Percentiles rank a stretch among this genome's conserved stretches.
These are phyloP conservation scores for Citrus sinensis DNA, from an alignment of 345 rosid species.

Conservation along the genomic window DNA sequence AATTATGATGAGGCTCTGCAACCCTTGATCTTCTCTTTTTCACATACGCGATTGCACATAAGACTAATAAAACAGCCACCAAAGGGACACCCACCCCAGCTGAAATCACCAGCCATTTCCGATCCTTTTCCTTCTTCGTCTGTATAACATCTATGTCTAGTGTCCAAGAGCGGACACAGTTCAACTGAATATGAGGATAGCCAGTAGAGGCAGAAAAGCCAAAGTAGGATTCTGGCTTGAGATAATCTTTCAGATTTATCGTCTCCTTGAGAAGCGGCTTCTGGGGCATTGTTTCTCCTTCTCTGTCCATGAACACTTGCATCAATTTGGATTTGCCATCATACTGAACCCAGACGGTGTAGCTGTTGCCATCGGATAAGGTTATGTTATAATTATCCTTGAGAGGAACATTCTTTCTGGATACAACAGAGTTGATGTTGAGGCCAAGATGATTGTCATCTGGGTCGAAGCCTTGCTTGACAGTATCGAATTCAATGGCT, in stretches of 20 bases:
- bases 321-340: conserved; percentile 23
- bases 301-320: conserved; percentile 30
- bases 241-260: conserved; percentile 24
- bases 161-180: conserved; percentile 41
- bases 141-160: conserved; percentile 21
- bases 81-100: conserved; percentile 19
- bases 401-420: conserved; percentile 20
- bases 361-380: not conserved
- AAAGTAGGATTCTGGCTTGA: conserved; percentile 36
- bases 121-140: not conserved
- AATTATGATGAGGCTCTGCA: not conserved
- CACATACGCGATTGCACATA: not conserved
- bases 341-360: conserved; percentile 41
- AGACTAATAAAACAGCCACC: not conserved
- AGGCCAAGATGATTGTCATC: conserved; percentile 51
- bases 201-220: conserved; percentile 54
- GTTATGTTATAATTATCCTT: conserved; percentile 19
- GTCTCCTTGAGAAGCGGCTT: conserved; percentile 20
- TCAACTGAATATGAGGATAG: conserved; percentile 26
- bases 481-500: conserved; percentile 54
- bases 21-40: conserved; percentile 4
- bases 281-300: not conserved
- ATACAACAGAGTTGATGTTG: conserved; percentile 38
- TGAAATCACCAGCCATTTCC: conserved; percentile 14
- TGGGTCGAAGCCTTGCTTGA: conserved; percentile 42